Percentiles rank a stretch among this genome's conserved stretches.
These are phyloP conservation scores for Cetraspora pellucida DNA, from an alignment of 192 early-diverging fungal species.

Conservation along the genomic window DNA sequence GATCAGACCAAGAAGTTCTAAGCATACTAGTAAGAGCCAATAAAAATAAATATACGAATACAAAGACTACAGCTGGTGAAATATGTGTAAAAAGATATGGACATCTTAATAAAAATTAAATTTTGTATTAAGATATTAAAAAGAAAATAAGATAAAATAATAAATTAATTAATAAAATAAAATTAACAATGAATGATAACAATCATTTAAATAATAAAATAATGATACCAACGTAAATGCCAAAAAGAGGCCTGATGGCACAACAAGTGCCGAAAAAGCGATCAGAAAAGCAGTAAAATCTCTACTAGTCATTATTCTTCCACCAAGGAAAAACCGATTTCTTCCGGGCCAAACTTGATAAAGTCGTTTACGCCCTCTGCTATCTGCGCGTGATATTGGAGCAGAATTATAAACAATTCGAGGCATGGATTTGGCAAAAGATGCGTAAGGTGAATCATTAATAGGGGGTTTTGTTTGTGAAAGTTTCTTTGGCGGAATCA, in stretches of 20 bases:
- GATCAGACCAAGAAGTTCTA: slow-evolving; percentile 76
- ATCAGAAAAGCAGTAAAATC: slow-evolving; percentile 63
- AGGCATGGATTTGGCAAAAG: neutral
- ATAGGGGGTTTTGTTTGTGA: neutral
- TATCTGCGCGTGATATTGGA: neutral
- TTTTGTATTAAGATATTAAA: neutral
- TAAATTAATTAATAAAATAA: neutral
- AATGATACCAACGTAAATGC: slow-evolving; percentile 52
- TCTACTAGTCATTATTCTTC: slow-evolving; percentile 68
- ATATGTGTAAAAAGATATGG: slow-evolving; percentile 66
- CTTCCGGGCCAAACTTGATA: slow-evolving; percentile 57
- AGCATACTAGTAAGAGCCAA: slow-evolving; percentile 69
- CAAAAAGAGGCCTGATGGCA: slow-evolving; percentile 63
- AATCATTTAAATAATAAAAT: neutral
- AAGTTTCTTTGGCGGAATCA: neutral
- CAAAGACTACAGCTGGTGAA: slow-evolving; percentile 62
- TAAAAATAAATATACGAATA: slow-evolving; percentile 68
- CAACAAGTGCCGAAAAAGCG: slow-evolving; percentile 57
- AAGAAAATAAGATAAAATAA: slow-evolving; percentile 4
- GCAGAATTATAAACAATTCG: neutral
- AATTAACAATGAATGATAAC: neutral
- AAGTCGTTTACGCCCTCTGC: slow-evolving; percentile 11
- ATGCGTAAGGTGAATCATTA: neutral
- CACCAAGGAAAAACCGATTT: slow-evolving; percentile 64
- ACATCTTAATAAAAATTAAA: slow-evolving; percentile 58